These are phyloP conservation scores for Diplosphaera chodatii DNA, from an alignment of 139 green algal genomes.

Conservation along the genomic window DNA sequence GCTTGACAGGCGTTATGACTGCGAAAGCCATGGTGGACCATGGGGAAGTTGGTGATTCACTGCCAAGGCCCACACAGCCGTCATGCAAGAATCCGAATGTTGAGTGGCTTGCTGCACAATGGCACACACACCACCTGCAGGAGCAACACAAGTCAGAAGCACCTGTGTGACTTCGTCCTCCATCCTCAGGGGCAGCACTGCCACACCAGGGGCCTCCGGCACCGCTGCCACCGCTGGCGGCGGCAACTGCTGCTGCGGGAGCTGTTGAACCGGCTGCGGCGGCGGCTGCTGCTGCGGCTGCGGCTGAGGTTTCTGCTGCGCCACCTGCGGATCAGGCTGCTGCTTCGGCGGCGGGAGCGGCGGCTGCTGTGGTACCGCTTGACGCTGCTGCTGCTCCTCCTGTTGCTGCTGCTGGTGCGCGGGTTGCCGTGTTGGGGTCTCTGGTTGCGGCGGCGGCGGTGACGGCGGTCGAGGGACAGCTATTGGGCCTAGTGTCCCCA, in stretches of 20 bases:
- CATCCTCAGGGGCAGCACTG: conserved; percentile 3
- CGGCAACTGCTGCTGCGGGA: too few species aligned
- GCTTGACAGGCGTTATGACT: too few species aligned
- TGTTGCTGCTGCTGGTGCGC: not conserved
- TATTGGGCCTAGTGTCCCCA: too few species aligned
- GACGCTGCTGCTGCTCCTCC: not conserved
- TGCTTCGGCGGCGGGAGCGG: not conserved
- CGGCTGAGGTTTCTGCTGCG: not conserved
- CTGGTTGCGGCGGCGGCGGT: too few species aligned
- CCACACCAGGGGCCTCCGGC: not conserved
- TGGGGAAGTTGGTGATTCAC: too few species aligned
- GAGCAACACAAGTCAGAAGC: not conserved
- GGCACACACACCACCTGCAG: too few species aligned
- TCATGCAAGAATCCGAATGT: too few species aligned
- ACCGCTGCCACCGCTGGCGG: not conserved
- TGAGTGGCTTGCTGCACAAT: too few species aligned
- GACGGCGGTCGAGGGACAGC: too few species aligned
- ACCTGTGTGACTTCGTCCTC: not conserved
- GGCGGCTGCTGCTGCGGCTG: not conserved
- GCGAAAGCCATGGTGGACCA: too few species aligned
- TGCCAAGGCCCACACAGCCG: too few species aligned
- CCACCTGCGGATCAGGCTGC: not conserved
- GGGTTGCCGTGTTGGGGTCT: too few species aligned
- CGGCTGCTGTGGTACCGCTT: not conserved
- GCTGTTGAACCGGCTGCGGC: not conserved